phyloP scores from a whole-genome alignment of 2,329 filamentous ascomycete species.

The Colletotrichum agaves region DNA sequence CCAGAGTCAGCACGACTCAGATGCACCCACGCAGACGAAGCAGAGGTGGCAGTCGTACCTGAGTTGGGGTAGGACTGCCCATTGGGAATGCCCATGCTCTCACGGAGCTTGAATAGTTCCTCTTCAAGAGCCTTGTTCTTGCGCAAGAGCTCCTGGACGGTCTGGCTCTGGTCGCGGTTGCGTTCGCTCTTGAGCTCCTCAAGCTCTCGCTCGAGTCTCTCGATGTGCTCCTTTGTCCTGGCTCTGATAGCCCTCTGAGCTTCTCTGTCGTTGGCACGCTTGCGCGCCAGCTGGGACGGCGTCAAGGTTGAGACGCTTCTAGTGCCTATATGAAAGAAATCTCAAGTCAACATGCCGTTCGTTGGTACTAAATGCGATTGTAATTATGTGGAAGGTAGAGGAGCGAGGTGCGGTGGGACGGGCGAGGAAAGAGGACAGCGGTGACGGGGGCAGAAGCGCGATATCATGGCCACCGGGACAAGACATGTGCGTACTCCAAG shows the following conservation, averaged over 20 bases:
- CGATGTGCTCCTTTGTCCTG: conserved; percentile 87
- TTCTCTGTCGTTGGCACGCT: conserved; percentile 91
- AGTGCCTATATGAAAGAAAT: conserved; percentile 55
- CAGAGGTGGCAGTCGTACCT: conserved; percentile 47
- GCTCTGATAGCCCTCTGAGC: conserved; percentile 89
- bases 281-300: conserved; percentile 87
- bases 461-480: not conserved
- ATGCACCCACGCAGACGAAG: conserved; percentile 36
- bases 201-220: conserved; percentile 79
- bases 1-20: conserved; percentile 37
- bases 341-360: conserved; percentile 21
- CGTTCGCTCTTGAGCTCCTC: conserved; percentile 71
- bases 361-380: not conserved
- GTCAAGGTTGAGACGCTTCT: conserved; percentile 89
- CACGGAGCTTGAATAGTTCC: conserved; percentile 58
- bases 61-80: conserved; percentile 54
- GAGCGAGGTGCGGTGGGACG: not conserved
- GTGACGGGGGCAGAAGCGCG: not conserved
- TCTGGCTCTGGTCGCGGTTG: conserved; percentile 60
- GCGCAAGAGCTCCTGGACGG: conserved; percentile 62
- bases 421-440: not conserved
- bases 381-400: conserved; percentile 9
- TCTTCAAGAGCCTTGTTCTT: conserved; percentile 65
- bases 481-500: not conserved
- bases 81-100: conserved; percentile 56